phyloP scores from a whole-genome alignment of 1,284 basidiomycete genomes.

The Trichosporon sp. region DNA sequence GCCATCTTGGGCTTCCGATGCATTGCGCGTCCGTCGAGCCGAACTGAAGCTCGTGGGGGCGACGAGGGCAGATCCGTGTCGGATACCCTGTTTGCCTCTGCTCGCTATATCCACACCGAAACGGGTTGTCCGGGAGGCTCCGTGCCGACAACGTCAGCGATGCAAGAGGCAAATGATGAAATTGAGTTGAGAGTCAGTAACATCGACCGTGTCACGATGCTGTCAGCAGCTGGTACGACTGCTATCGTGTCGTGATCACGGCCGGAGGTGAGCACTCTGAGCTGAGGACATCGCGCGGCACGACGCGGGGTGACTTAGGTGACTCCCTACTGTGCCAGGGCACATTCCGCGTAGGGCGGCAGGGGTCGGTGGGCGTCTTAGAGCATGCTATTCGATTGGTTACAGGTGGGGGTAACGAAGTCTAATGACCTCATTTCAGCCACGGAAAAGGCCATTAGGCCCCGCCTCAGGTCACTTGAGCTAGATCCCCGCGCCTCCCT shows the following conservation, averaged over 20 bases:
- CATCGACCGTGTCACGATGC: neutral
- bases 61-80: too few species aligned
- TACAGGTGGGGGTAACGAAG: neutral
- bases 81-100: neutral
- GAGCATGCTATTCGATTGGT: neutral
- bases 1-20: neutral
- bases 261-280: neutral
- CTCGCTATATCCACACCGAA: neutral
- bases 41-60: neutral
- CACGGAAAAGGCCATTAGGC: neutral
- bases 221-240: neutral
- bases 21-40: neutral
- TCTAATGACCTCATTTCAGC: neutral
- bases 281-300: neutral
- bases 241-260: neutral
- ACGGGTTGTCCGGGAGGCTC: neutral
- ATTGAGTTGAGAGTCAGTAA: neutral
- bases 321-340: neutral
- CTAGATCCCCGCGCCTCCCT: neutral
- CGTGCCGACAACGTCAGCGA: neutral
- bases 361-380: neutral
- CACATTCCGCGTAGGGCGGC: neutral
- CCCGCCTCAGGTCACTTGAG: neutral
- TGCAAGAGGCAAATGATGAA: neutral
- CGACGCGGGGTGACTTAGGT: neutral